Percentiles rank a stretch among this genome's conserved stretches.
Conservation (phyloP, 139 green algal species). For the Picochlorum costavermella region DNA sequence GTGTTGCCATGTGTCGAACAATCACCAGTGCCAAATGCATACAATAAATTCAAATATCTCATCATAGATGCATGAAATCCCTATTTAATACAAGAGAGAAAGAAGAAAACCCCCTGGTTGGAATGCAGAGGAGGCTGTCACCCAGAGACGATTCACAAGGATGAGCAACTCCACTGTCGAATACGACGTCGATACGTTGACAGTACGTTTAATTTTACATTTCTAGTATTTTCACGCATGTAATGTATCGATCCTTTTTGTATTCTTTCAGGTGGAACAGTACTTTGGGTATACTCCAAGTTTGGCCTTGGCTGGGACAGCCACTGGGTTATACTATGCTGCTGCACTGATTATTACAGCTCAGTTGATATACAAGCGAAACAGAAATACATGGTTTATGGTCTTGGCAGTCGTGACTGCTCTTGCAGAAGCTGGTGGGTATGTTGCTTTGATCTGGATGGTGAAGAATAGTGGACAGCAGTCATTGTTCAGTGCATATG, state of each 20-base stretch:
- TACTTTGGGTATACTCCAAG: constrained; percentile 7
- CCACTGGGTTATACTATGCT: constrained; percentile 4
- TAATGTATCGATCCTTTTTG: neutral
- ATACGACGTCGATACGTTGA: too few relatives aligned
- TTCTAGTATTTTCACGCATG: too few relatives aligned
- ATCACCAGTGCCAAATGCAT: too few relatives aligned
- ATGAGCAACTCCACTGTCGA: too few relatives aligned
- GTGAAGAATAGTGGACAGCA: constrained; percentile 8
- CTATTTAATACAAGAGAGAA: too few relatives aligned
- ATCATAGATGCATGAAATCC: too few relatives aligned
- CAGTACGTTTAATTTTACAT: too few relatives aligned
- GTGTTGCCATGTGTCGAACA: too few relatives aligned
- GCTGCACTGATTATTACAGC: constrained; percentile 1
- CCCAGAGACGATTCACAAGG: too few relatives aligned
- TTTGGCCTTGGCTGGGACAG: constrained; percentile 1
- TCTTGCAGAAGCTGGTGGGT: constrained; percentile 2
- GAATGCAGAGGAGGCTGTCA: too few relatives aligned
- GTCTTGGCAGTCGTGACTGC: neutral
- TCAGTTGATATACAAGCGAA: neutral
- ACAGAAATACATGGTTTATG: constrained; percentile 7
- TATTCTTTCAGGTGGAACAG: neutral
- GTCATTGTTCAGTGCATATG: constrained; percentile 4
- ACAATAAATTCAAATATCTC: too few relatives aligned
- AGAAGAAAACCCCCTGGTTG: too few relatives aligned
- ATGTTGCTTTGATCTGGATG: constrained; percentile 9